Conservation (phyloP, 129 eudicot genomes). For the Gnaphalium uliginosum region DNA sequence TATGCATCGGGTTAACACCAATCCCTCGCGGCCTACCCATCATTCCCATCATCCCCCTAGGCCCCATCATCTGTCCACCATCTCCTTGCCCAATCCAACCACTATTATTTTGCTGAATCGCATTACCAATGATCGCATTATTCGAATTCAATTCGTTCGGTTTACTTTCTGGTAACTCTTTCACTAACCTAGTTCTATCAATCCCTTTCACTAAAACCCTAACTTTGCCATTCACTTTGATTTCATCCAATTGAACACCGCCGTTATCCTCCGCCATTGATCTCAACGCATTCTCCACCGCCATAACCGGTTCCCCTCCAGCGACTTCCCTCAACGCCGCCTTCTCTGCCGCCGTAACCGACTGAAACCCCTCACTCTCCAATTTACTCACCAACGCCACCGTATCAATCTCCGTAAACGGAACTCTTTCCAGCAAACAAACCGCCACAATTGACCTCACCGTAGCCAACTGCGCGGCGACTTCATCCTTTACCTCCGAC, state of each 20-base stretch:
- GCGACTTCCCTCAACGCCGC: constrained; percentile 61
- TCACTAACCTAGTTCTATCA: constrained; percentile 72
- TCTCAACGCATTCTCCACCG: constrained; percentile 89
- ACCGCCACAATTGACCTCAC: constrained; percentile 89
- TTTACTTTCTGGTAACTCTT: constrained; percentile 77
- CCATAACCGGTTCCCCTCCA: constrained; percentile 65
- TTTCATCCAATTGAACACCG: constrained; percentile 68
- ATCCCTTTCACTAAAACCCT: constrained; percentile 84
- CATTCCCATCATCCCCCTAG: constrained; percentile 62
- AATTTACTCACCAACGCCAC: constrained; percentile 61
- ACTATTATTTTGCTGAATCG: not conserved
- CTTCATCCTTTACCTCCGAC: constrained; percentile 40
- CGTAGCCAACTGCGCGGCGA: constrained; percentile 45
- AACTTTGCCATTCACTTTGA: constrained; percentile 67
- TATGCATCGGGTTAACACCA: constrained; percentile 64
- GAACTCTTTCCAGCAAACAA: constrained; percentile 74
- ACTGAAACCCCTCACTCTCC: constrained; percentile 60
- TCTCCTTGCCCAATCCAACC: constrained; percentile 62
- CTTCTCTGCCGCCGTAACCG: constrained; percentile 58
- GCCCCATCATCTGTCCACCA: constrained; percentile 57
- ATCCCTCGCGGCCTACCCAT: constrained; percentile 70
- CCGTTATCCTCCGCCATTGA: constrained; percentile 83
- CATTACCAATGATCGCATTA: constrained; percentile 30
- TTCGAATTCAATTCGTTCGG: constrained; percentile 39
- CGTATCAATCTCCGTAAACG: constrained; percentile 82